Base-by-base conservation (phyloP, 2,329 filamentous ascomycete genomes). In the Venturiaceae sp. region DNA sequence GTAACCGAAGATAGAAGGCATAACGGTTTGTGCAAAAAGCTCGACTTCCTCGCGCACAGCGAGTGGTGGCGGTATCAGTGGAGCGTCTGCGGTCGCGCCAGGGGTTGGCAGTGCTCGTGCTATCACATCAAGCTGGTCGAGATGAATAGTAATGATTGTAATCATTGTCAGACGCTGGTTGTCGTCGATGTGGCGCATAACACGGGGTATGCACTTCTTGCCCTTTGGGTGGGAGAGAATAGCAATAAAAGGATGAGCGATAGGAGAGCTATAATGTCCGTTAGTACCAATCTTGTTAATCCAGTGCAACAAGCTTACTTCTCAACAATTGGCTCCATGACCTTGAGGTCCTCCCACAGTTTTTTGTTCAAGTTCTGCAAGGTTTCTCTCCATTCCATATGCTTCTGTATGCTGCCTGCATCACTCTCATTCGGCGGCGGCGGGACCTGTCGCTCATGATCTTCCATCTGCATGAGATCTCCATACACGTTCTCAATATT, bases 211-310 rank as follows among this genome's bases (percentile, higher is more conserved):
- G 1, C 89, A 90, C 76, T 94, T 96, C 77, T 96, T 97, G 68
- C 94, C 94, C 77, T 99, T 99, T 64, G 86, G 84, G 67, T 94
- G 95, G 4, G 92, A 95, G 52, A 99, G 78, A 71, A 99, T 92
- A 52, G 92, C 90, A 65, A 99, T 96, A 74, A 99, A 99, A 0
- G 94, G 94, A 71, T 99, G 94, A 19, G 82, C 78, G 3, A 77
- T 77, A 19, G 85, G 80, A 3, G 87, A 83, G 56, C 86, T 89
- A 50, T 78, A 81, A 5, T 30, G 83, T 55, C 57, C 62, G 64
- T 61, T 62, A 58, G 33, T 19, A 53, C 32, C 26, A 37, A 55
- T 55, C 21, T 53, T 21, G 53, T n/a, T 44, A 28, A 14, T 9
- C 21, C 1, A 34, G 28, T 21, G 33, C 26, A 37, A 58, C 26